Conservation (phyloP, 225 moss, liverwort and hornwort genomes). For the Bryum argenteum region DNA sequence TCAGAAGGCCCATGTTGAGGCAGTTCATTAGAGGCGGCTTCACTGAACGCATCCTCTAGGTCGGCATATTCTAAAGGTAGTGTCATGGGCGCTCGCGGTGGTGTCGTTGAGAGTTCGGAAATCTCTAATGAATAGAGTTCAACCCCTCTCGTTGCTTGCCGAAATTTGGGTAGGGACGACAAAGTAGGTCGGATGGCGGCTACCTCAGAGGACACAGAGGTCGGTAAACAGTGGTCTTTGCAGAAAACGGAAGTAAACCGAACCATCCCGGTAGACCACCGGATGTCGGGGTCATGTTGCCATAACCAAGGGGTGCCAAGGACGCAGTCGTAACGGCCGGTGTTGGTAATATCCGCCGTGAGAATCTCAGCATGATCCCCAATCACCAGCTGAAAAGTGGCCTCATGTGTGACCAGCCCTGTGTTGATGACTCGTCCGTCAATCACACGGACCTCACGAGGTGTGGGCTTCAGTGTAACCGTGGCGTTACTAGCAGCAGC, state of each 20-base stretch:
- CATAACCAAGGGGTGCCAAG: too few relatives aligned
- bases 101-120: neutral
- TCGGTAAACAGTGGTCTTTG: neutral
- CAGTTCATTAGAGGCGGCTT: too few relatives aligned
- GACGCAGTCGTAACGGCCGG: neutral
- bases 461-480: neutral
- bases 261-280: too few relatives aligned
- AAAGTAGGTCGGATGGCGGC: neutral
- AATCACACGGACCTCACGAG: neutral
- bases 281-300: too few relatives aligned
- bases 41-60: neutral
- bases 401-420: neutral
- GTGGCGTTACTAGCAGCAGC: neutral
- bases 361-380: neutral
- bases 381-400: neutral
- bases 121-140: neutral
- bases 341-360: neutral
- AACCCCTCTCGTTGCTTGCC: neutral
- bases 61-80: neutral
- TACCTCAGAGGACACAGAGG: too few relatives aligned
- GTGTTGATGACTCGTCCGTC: neutral
- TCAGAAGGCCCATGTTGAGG: too few relatives aligned
- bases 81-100: neutral
- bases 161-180: neutral
- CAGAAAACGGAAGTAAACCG: neutral